Conservation (phyloP, 768 basidiomycete species). For the Suillus subaureus region DNA sequence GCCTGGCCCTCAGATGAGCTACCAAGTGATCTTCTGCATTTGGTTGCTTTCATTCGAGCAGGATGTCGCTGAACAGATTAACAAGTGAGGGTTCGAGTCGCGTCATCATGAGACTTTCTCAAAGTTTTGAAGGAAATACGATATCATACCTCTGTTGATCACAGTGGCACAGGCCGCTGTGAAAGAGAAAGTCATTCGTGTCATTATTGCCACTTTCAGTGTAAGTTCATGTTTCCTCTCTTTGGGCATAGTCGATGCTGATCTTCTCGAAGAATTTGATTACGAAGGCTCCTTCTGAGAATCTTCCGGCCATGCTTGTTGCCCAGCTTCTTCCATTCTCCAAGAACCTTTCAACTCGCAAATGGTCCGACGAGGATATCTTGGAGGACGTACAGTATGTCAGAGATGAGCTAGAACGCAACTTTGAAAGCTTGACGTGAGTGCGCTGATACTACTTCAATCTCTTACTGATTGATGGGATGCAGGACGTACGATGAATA, state of each 20-base stretch:
- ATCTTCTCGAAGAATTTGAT: slow-evolving; percentile 71
- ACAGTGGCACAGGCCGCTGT: slow-evolving; percentile 86
- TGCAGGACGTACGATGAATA: slow-evolving; percentile 95
- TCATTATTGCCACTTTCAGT: slow-evolving; percentile 89
- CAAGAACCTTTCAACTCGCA: slow-evolving; percentile 79
- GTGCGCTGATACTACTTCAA: slow-evolving; percentile 26
- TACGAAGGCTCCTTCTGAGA: slow-evolving; percentile 82
- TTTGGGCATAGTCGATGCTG: slow-evolving; percentile 7
- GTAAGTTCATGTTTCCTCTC: slow-evolving; percentile 40
- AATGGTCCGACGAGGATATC: slow-evolving; percentile 96
- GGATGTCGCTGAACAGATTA: slow-evolving; percentile 81
- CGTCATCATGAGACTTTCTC: slow-evolving; percentile 1
- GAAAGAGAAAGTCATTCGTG: slow-evolving; percentile 96
- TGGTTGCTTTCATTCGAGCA: slow-evolving; percentile 95
- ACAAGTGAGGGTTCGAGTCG: slow-evolving; percentile 59
- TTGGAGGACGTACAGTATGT: slow-evolving; percentile 90
- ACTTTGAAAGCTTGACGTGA: slow-evolving; percentile 90
- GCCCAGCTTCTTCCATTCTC: slow-evolving; percentile 84
- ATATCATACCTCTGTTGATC: slow-evolving; percentile 83
- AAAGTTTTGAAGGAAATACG: slow-evolving; percentile 68
- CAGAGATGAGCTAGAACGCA: slow-evolving; percentile 78
- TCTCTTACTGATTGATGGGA: background rate
- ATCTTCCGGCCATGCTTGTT: slow-evolving; percentile 92
- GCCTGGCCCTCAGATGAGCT: slow-evolving; percentile 91
- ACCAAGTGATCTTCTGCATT: slow-evolving; percentile 89